Conservation (phyloP, 1,139 yeast genomes). For the Diutina rugosa region DNA sequence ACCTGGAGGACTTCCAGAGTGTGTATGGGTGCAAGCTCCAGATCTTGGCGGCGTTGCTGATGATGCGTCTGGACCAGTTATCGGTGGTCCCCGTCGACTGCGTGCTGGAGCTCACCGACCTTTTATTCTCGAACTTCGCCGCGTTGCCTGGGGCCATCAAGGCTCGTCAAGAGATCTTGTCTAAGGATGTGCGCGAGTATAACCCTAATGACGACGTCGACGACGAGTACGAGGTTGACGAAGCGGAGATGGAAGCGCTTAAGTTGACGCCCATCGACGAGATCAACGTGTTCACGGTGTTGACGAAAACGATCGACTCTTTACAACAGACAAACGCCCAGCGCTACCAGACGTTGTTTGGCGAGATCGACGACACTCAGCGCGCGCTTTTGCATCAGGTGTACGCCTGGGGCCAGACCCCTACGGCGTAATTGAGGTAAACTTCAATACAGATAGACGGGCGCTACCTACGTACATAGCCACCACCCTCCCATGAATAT, state of each 20-base stretch:
- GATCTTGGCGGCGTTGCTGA: constrained; percentile 26
- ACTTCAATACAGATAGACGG: no score
- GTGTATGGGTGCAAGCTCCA: constrained; percentile 47
- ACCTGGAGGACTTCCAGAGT: constrained; percentile 35
- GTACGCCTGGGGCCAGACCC: neutral
- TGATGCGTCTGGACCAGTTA: constrained; percentile 18
- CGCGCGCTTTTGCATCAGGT: neutral
- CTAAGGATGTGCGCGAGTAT: constrained; percentile 18
- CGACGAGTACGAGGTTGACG: constrained; percentile 32
- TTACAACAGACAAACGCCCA: neutral
- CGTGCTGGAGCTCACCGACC: constrained; percentile 25
- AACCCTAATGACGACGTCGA: constrained; percentile 16
- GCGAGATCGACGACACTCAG: neutral
- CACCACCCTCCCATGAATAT: no score
- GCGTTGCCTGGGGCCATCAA: constrained; percentile 36
- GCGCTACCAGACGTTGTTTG: neutral
- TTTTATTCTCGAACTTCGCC: constrained; percentile 28
- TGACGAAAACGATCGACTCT: constrained; percentile 7
- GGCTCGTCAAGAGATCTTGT: constrained; percentile 29
- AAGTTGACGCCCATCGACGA: constrained; percentile 39
- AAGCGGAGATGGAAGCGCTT: constrained; percentile 41
- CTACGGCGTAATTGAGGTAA: neutral
- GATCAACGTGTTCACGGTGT: constrained; percentile 32
- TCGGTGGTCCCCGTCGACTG: constrained; percentile 18
- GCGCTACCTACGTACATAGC: no score